Percentiles rank a stretch among this genome's conserved stretches.
phyloP scores from a whole-genome alignment of 257 asterid species.

The Solanum dulcamara region DNA sequence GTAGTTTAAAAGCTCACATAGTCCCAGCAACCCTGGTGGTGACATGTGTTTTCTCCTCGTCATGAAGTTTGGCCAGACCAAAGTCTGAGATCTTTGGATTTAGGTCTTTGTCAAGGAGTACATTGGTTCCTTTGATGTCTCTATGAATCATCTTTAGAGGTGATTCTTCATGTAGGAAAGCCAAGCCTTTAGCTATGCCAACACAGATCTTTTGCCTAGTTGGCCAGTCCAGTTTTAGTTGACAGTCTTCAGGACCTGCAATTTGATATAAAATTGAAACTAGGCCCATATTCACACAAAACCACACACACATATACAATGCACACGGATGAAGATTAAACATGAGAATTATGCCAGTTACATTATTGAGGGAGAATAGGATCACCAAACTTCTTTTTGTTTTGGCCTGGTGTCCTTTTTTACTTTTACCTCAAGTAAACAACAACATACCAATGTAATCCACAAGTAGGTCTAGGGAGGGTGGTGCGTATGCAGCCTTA shows the following conservation, averaged over 20 bases:
- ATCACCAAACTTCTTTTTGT: neutral
- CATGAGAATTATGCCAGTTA: neutral
- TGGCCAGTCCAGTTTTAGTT: constrained; percentile 35
- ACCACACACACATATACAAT: neutral
- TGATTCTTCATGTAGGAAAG: constrained; percentile 63
- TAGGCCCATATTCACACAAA: neutral
- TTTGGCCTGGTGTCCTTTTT: neutral
- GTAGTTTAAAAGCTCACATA: constrained; percentile 26
- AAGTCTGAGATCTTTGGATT: constrained; percentile 67
- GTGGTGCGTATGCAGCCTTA: neutral
- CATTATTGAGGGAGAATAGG: neutral
- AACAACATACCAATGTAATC: neutral
- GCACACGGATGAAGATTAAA: neutral
- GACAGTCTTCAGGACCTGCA: constrained; percentile 40
- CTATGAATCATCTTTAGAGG: constrained; percentile 52
- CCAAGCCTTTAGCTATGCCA: constrained; percentile 51
- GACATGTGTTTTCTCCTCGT: constrained; percentile 50
- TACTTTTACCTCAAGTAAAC: neutral
- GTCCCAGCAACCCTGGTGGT: constrained; percentile 70
- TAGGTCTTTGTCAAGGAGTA: constrained; percentile 54
- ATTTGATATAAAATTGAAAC: neutral
- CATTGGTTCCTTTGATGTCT: constrained; percentile 50
- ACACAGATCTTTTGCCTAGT: constrained; percentile 37
- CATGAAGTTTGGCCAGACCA: constrained; percentile 62
- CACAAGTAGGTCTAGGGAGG: neutral